These are phyloP conservation scores for Glycine soja DNA, from an alignment of 306 rosid species.

Conservation along the genomic window DNA sequence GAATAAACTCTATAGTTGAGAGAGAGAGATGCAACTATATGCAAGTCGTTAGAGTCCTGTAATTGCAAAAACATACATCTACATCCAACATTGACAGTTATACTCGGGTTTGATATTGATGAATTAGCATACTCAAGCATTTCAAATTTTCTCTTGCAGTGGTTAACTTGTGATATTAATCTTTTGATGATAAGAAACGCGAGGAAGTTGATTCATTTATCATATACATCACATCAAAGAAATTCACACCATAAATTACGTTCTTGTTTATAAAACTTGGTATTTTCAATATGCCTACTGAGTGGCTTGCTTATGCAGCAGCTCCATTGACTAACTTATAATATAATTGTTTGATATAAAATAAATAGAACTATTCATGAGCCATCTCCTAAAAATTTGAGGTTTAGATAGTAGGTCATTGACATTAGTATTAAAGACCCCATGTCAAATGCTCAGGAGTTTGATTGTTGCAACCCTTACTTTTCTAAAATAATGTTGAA, in stretches of 20 bases:
- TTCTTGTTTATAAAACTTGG: background rate
- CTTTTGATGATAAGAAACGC: slow-evolving; percentile 3
- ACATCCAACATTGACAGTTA: slow-evolving; percentile 29
- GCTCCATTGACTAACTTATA: background rate
- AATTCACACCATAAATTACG: background rate
- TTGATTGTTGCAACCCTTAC: background rate
- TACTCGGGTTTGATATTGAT: slow-evolving; percentile 13
- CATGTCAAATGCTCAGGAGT: background rate
- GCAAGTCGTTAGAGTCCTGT: slow-evolving; percentile 34
- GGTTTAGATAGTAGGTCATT: background rate
- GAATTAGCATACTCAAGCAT: background rate
- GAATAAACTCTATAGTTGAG: slow-evolving; percentile 24
- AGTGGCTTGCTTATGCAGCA: slow-evolving; percentile 17
- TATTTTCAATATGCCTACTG: slow-evolving; percentile 2
- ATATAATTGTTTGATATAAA: background rate
- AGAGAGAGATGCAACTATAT: background rate
- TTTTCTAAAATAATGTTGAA: slow-evolving; percentile 8
- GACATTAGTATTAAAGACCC: background rate
- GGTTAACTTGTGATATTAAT: slow-evolving; percentile 27
- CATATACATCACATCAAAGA: slow-evolving; percentile 2
- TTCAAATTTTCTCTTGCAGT: slow-evolving; percentile 33
- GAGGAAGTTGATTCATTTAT: background rate
- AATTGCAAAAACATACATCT: background rate
- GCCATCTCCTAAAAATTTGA: background rate
- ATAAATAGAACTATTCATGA: background rate